These are phyloP conservation scores for Picea abies DNA, from an alignment of 83 land plant species.

Conservation along the genomic window DNA sequence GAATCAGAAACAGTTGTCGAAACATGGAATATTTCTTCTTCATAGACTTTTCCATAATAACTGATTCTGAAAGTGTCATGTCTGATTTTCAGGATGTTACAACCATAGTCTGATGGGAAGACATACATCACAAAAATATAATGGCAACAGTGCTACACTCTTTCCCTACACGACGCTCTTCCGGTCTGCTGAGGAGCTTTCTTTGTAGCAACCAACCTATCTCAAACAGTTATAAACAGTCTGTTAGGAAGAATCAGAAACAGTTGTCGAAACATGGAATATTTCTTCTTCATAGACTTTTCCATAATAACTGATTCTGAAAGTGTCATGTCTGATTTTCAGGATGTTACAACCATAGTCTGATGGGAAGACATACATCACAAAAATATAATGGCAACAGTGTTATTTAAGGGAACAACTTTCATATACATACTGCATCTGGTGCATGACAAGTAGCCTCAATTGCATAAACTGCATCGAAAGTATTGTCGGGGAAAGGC, in stretches of 20 bases:
- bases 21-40: not conserved
- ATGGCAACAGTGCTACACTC: not conserved
- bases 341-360: not conserved
- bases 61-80: no score
- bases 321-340: not conserved
- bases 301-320: not conserved
- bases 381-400: not conserved
- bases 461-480: slow-evolving; percentile 98
- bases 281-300: no score
- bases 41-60: not conserved
- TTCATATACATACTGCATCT: slow-evolving; percentile 65
- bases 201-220: slow-evolving; percentile 96
- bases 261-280: not conserved
- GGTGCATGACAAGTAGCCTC: slow-evolving; percentile 99
- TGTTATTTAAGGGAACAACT: not conserved
- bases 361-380: not conserved
- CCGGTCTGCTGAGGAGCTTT: no score
- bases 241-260: slow-evolving; percentile 4
- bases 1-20: not conserved
- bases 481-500: slow-evolving; percentile 80
- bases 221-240: slow-evolving; percentile 19
- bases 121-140: not conserved
- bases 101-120: not conserved
- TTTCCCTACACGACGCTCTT: no score
- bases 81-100: not conserved